These are phyloP conservation scores for Caryopteris hybrid DNA, from an alignment of 305 asterid species.

Conservation along the genomic window DNA sequence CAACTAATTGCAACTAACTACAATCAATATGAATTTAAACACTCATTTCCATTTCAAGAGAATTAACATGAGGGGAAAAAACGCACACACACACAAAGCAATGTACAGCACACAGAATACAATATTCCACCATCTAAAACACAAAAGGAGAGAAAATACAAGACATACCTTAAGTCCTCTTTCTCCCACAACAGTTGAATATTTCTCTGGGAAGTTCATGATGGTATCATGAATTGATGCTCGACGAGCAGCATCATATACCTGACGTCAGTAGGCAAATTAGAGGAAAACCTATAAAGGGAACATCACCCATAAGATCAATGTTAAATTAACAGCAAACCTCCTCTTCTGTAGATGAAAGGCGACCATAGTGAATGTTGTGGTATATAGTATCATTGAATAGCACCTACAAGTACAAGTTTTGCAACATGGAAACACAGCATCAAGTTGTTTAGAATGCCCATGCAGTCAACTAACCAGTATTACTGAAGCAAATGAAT, in stretches of 20 bases:
- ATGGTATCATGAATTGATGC: constrained; percentile 96
- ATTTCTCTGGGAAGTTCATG: constrained; percentile 81
- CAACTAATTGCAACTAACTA: neutral
- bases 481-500: constrained; percentile 2
- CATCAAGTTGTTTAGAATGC: neutral
- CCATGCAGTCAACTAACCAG: neutral
- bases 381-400: constrained; percentile 95
- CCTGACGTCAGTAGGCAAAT: constrained; percentile 42
- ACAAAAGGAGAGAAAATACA: neutral
- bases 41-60: neutral
- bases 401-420: constrained; percentile 55
- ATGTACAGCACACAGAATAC: constrained; percentile 4
- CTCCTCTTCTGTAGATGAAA: constrained; percentile 89
- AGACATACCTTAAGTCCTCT: constrained; percentile 88
- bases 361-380: constrained; percentile 89
- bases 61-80: neutral
- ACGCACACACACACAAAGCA: neutral
- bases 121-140: neutral
- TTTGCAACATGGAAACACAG: neutral
- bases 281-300: neutral
- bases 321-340: constrained; percentile 31
- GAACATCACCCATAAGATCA: neutral
- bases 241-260: constrained; percentile 82
- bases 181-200: constrained; percentile 91
- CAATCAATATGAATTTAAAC: neutral